Evolutionary conservation across 768 basidiomycete genomes (phyloP), one percentile per base, ranked within the genome.

Genomic region (Boletus rubropictus): DNA sequence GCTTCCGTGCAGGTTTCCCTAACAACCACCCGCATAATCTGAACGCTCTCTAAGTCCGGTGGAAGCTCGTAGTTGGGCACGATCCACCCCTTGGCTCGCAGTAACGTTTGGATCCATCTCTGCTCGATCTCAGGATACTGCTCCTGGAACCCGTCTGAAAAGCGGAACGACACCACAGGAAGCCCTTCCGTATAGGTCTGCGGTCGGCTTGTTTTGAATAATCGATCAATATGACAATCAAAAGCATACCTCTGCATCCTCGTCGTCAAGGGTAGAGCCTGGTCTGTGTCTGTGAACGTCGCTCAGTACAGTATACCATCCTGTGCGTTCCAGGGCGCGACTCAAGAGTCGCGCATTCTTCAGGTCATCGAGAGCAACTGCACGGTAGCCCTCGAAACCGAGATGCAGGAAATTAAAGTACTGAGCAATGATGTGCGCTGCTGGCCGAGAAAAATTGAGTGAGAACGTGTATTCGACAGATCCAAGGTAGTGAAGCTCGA

Each of bases 381-480:
- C 56, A 21, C 76, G 69, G 59, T 73, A 79, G 15, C 77, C 79
- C 49, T 75, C 67, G 53, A 76, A 80, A 21, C 81, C 80, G 25
- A 82, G 74, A 55, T 80, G 79, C 32, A 82, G 51, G 62, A 82
- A 75, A 62, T 77, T 82, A 69, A 79, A 83, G 68, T 74, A 84
- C 58, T 81, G 80, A 18, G 71, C 77, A 43, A 82, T 72, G 54
- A 81, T 77, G 4, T 81, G 80, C 39, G 78, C 77, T 31, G 79
- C 78, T 12, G 81, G 76, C 14, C 79, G 76, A 39, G 78, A 80
- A 62, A 79, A 80, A 65, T 80, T 79, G 48, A 79, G 68, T 17
- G 79, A 80, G 65, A 81, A 84, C 1, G 85, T 84, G 63, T 92
- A 93, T 63, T 95, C 89, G 48, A 76, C 71, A 29, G 62, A 72